Conservation (phyloP, 2,329 filamentous ascomycete species). For the Colletotrichum theobromicola region DNA sequence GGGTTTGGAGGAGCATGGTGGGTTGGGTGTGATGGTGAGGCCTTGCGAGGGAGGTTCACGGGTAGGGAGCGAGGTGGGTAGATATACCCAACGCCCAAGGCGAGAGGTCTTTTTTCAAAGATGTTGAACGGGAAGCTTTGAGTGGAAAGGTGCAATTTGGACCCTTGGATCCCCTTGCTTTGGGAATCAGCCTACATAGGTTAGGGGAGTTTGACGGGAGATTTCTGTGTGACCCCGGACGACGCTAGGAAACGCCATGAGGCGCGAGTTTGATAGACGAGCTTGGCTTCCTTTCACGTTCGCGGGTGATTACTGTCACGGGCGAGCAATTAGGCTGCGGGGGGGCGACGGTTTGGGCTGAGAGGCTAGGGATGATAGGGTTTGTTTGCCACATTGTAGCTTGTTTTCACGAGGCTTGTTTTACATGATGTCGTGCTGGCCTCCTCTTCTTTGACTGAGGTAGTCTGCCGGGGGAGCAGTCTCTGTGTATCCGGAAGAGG, state of each 20-base stretch:
- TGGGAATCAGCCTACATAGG: not conserved
- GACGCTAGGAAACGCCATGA: not conserved
- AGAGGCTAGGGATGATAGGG: not conserved
- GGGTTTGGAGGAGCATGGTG: not conserved
- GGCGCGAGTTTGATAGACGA: not conserved
- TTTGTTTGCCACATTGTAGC: not conserved
- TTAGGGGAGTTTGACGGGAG: not conserved
- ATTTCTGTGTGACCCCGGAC: not conserved
- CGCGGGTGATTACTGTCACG: fast-evolving
- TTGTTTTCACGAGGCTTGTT: not conserved
- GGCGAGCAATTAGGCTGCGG: fast-evolving
- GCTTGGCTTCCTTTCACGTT: not conserved
- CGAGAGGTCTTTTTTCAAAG: not conserved
- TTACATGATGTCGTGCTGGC: not conserved
- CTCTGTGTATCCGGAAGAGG: too few species aligned
- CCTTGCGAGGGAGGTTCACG: not conserved
- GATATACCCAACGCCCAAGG: not conserved
- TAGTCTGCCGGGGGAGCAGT: not conserved
- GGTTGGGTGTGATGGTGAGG: not conserved
- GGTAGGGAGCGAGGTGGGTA: fast-evolving
- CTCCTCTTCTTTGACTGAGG: not conserved
- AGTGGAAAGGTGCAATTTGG: fast-evolving
- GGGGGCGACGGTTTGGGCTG: not conserved
- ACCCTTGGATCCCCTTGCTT: not conserved
- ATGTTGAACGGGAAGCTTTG: fast-evolving